Conservation (phyloP, 2,329 filamentous ascomycete species). For the Penicillium hesseltinei region DNA sequence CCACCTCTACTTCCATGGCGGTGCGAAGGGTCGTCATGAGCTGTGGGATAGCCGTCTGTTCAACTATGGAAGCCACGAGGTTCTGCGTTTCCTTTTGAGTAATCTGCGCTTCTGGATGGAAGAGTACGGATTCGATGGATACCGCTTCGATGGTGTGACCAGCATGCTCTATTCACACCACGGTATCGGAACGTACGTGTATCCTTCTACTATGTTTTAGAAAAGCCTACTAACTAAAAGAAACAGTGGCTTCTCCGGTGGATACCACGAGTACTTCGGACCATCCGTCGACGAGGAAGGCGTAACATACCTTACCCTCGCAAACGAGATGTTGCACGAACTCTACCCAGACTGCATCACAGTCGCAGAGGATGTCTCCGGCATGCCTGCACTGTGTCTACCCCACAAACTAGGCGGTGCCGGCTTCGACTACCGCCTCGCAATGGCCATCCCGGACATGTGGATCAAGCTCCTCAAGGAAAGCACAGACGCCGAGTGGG, state of each 20-base stretch:
- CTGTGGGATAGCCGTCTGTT: conserved; percentile 96
- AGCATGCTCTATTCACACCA: conserved; percentile 98
- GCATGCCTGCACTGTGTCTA: conserved; percentile 95
- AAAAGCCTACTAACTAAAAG: not conserved
- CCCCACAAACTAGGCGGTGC: conserved; percentile 82
- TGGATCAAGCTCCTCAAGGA: conserved; percentile 99
- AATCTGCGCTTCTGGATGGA: conserved; percentile 99
- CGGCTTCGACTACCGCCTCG: conserved; percentile 94
- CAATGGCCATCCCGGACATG: conserved; percentile 97
- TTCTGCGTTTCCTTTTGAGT: conserved; percentile 90
- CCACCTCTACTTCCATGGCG: conserved; percentile 92
- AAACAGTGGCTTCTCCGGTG: conserved; percentile 83
- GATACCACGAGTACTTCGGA: conserved; percentile 98
- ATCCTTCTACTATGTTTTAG: not conserved
- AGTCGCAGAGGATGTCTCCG: conserved; percentile 94
- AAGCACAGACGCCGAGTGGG: conserved; percentile 85
- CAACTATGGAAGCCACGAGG: conserved; percentile 94
- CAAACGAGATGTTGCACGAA: conserved; percentile 92
- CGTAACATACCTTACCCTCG: conserved; percentile 90
- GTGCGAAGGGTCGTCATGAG: conserved; percentile 79
- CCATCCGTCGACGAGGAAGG: conserved; percentile 86
- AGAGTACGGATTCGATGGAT: conserved; percentile 93
- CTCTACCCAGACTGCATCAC: conserved; percentile 86
- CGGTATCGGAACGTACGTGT: conserved; percentile 86
- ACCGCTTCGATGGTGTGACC: conserved; percentile 96